Evolutionary conservation across 2,329 filamentous ascomycete species (phyloP).

Genomic region (Epicoccum nigrum): DNA sequence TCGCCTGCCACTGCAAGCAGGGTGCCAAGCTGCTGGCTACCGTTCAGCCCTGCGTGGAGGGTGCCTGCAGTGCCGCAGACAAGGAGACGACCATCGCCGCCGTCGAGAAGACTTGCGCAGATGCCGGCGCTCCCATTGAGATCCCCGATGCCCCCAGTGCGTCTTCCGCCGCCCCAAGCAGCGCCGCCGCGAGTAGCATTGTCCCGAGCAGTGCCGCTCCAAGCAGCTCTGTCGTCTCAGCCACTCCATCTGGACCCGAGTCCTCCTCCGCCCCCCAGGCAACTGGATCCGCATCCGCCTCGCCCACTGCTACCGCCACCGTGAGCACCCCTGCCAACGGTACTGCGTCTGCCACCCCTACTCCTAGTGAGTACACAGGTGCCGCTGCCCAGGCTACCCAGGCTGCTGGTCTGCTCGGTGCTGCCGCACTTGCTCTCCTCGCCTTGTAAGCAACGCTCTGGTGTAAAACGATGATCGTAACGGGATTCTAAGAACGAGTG

Average conservation of each 20-base stretch:
- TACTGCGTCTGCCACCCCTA: slow-evolving; percentile 11
- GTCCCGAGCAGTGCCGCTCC: neutral
- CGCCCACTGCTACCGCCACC: slow-evolving; percentile 21
- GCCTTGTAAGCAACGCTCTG: slow-evolving; percentile 37
- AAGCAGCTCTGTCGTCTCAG: slow-evolving; percentile 9
- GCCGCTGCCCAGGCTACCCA: slow-evolving; percentile 42
- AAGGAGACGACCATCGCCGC: slow-evolving; percentile 40
- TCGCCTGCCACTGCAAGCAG: slow-evolving; percentile 54
- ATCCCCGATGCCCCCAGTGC: slow-evolving; percentile 22
- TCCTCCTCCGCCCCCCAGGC: slow-evolving; percentile 3
- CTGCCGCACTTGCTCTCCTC: slow-evolving; percentile 44
- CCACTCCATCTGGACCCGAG: slow-evolving; percentile 1
- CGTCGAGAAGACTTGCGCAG: slow-evolving; percentile 41
- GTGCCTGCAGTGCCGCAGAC: slow-evolving; percentile 49
- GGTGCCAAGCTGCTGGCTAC: slow-evolving; percentile 47
- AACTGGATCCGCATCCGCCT: neutral
- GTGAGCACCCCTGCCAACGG: neutral
- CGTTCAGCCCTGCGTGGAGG: slow-evolving; percentile 56
- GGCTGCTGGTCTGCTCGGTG: slow-evolving; percentile 43
- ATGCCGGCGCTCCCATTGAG: slow-evolving; percentile 38
- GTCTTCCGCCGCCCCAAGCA: neutral
- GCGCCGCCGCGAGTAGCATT: slow-evolving; percentile 23
- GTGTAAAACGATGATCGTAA: neutral
- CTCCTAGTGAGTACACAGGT: slow-evolving; percentile 40
- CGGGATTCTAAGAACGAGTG: neutral